Evolutionary conservation across 768 basidiomycete genomes (phyloP).

Genomic region (Suillus occidentalis): DNA sequence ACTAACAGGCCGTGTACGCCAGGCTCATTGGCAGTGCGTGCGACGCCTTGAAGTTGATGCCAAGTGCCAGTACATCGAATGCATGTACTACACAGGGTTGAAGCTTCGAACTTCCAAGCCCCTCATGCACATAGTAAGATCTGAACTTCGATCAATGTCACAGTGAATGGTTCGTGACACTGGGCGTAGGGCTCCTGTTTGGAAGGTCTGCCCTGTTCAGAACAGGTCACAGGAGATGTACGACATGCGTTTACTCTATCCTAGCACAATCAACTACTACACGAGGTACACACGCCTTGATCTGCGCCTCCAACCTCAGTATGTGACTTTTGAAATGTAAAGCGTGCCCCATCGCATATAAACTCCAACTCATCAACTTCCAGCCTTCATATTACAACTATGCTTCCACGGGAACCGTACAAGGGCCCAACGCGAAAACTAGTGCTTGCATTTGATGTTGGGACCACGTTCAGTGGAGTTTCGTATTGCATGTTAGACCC

Average conservation of each 20-base stretch:
- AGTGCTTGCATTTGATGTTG: slow-evolving; percentile 45
- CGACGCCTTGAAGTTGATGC: neutral
- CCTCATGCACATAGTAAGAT: neutral
- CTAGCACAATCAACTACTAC: neutral
- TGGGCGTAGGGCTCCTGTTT: neutral
- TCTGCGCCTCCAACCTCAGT: neutral
- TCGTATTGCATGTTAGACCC: slow-evolving; percentile 38
- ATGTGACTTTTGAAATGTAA: neutral
- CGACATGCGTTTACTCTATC: neutral
- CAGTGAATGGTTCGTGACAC: neutral
- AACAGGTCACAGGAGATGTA: neutral
- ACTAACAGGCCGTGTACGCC: no score
- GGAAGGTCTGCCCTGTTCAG: neutral
- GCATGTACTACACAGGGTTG: neutral
- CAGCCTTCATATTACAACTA: slow-evolving; percentile 12
- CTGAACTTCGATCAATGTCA: neutral
- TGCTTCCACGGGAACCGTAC: slow-evolving; percentile 33
- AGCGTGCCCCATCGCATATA: neutral
- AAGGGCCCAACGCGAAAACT: slow-evolving; percentile 40
- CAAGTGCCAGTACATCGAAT: no score
- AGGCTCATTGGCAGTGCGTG: no score
- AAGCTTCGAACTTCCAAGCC: neutral
- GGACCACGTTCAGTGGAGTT: slow-evolving; percentile 44
- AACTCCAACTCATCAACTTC: neutral
- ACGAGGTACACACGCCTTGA: neutral